A percentile compares a stretch with the other conserved stretches of the same genome.
These are phyloP conservation scores for Periconia sp. DNA, from an alignment of 2,329 filamentous ascomycete species.

Conservation along the genomic window DNA sequence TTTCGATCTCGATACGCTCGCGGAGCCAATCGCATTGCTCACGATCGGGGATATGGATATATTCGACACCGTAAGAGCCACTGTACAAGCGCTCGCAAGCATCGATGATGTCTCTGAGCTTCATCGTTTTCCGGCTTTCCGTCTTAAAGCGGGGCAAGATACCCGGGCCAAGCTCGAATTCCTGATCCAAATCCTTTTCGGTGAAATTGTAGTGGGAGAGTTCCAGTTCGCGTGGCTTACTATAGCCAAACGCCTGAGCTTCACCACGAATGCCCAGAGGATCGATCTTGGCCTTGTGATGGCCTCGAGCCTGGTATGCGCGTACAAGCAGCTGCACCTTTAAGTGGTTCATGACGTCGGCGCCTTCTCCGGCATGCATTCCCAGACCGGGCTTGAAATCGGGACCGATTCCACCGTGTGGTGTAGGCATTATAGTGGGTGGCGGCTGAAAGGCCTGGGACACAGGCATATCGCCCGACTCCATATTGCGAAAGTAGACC, in stretches of 20 bases:
- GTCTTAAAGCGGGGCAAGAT: slow-evolving; percentile 93
- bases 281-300: slow-evolving; percentile 98
- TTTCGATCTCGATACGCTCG: slow-evolving; percentile 89
- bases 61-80: slow-evolving; percentile 95
- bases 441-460: slow-evolving; percentile 96
- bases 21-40: slow-evolving; percentile 98
- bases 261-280: slow-evolving; percentile 91
- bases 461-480: slow-evolving; percentile 95
- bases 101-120: slow-evolving; percentile 86
- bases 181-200: slow-evolving; percentile 88
- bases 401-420: slow-evolving; percentile 73
- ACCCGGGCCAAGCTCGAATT: slow-evolving; percentile 89
- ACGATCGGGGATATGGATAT: slow-evolving; percentile 97
- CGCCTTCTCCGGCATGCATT: slow-evolving; percentile 66
- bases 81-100: slow-evolving; percentile 96
- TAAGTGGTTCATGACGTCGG: slow-evolving; percentile 91
- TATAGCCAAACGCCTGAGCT: slow-evolving; percentile 79
- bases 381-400: slow-evolving; percentile 70
- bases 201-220: slow-evolving; percentile 94
- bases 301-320: slow-evolving; percentile 95
- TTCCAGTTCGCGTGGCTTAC: slow-evolving; percentile 87
- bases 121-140: slow-evolving; percentile 92
- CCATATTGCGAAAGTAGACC: slow-evolving; percentile 99
- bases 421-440: slow-evolving; percentile 83
- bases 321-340: slow-evolving; percentile 97